Conservation (phyloP, 352 stramenopile genomes). For the Elongisporangium undulatum region DNA sequence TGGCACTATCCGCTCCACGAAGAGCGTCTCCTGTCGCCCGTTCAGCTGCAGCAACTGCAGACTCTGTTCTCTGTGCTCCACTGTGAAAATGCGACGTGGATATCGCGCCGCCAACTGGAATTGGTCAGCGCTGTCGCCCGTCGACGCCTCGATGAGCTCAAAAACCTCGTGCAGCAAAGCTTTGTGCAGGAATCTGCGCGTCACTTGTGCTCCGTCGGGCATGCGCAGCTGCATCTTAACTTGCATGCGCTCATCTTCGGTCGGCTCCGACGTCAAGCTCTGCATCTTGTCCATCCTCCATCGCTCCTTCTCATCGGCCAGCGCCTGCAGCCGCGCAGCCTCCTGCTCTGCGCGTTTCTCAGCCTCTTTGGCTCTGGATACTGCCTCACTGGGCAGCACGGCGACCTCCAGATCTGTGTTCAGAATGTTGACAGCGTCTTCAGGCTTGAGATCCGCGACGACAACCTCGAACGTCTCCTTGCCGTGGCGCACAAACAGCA, state of each 20-base stretch:
- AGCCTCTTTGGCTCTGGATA: constrained; percentile 28
- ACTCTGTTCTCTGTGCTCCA: constrained; percentile 28
- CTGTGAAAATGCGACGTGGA: constrained; percentile 50
- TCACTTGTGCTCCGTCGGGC: constrained; percentile 36
- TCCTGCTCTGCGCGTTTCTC: constrained; percentile 32
- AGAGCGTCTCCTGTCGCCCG: constrained; percentile 59
- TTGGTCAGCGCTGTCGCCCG: constrained; percentile 26
- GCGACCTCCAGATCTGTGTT: constrained; percentile 84
- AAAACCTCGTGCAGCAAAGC: constrained; percentile 35
- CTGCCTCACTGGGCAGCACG: constrained; percentile 61
- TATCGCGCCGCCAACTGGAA: constrained; percentile 60
- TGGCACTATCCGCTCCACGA: constrained; percentile 36
- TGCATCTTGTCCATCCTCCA: constrained; percentile 33
- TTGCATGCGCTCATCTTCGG: constrained; percentile 28
- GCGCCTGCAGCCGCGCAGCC: constrained; percentile 14
- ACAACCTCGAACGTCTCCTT: constrained; percentile 70
- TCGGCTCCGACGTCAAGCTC: constrained; percentile 30
- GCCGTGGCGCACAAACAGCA: constrained; percentile 73
- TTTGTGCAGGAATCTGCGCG: constrained; percentile 37
- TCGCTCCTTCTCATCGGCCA: constrained; percentile 32
- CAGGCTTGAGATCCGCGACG: constrained; percentile 53
- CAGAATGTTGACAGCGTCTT: constrained; percentile 59
- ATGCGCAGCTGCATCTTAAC: constrained; percentile 49
- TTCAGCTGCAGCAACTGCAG: constrained; percentile 51
- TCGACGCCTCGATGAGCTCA: constrained; percentile 45